A percentile compares a stretch with the other conserved stretches of the same genome.
phyloP scores from a whole-genome alignment of 2,329 filamentous ascomycete species.

The Botrytis hyacinthi region DNA sequence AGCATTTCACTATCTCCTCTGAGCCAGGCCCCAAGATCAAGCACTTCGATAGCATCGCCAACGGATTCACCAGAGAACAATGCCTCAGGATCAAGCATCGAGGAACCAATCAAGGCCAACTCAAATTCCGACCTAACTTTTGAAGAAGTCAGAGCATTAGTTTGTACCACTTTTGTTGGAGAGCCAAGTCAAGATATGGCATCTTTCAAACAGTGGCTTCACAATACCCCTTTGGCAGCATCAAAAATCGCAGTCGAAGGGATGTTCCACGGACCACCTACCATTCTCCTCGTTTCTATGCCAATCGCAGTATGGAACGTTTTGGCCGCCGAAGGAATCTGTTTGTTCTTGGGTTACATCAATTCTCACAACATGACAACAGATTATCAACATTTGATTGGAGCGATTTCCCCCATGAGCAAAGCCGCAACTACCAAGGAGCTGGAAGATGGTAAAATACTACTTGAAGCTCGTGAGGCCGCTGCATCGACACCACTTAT shows the following conservation, averaged over 20 bases:
- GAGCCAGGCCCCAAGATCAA: slow-evolving; percentile 32
- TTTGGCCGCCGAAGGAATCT: slow-evolving; percentile 65
- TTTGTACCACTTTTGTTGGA: slow-evolving; percentile 65
- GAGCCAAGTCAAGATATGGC: slow-evolving; percentile 65
- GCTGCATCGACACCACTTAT: slow-evolving; percentile 39
- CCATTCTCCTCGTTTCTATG: slow-evolving; percentile 66
- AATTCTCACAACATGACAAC: slow-evolving; percentile 67
- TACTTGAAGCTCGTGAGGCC: slow-evolving; percentile 45
- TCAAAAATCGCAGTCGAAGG: slow-evolving; percentile 62
- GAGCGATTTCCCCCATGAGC: slow-evolving; percentile 42
- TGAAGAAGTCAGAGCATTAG: slow-evolving; percentile 61
- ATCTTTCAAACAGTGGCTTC: slow-evolving; percentile 65
- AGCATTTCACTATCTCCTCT: slow-evolving; percentile 50
- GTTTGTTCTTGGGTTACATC: slow-evolving; percentile 63
- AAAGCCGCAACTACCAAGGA: slow-evolving; percentile 50
- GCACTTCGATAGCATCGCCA: slow-evolving; percentile 38
- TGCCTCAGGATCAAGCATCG: slow-evolving; percentile 25
- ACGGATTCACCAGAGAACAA: slow-evolving; percentile 34
- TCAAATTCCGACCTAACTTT: slow-evolving; percentile 53
- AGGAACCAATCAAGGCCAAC: slow-evolving; percentile 33
- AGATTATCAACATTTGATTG: slow-evolving; percentile 59
- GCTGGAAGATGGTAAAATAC: slow-evolving; percentile 56
- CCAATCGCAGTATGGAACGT: slow-evolving; percentile 61
- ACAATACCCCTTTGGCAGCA: slow-evolving; percentile 54
- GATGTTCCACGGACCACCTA: slow-evolving; percentile 66